Conservation (phyloP, 2,329 filamentous ascomycete genomes). For the Balansia obtecta region DNA sequence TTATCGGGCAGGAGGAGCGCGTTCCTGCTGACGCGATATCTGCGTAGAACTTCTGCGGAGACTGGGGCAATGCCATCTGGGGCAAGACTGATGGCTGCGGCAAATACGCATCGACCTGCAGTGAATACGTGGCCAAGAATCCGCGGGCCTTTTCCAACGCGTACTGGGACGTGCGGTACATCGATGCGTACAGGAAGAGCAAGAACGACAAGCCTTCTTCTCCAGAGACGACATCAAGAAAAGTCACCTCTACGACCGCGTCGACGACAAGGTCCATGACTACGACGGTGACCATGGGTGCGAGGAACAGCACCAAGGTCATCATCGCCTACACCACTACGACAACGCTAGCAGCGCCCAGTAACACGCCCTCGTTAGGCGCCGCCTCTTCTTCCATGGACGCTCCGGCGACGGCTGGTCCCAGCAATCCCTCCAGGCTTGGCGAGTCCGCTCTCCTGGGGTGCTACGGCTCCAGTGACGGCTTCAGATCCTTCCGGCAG, state of each 20-base stretch:
- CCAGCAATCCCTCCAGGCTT: slow-evolving; percentile 20
- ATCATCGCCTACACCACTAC: background rate
- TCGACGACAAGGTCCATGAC: slow-evolving; percentile 10
- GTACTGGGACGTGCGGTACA: slow-evolving; percentile 43
- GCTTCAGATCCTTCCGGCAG: slow-evolving; percentile 23
- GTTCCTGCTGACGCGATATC: background rate
- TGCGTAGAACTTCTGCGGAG: slow-evolving; percentile 58
- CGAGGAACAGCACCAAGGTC: slow-evolving; percentile 6
- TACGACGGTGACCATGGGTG: slow-evolving; percentile 15
- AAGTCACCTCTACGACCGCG: background rate
- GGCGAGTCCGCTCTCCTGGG: slow-evolving; percentile 23
- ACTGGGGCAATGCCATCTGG: slow-evolving; percentile 49
- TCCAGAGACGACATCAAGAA: background rate
- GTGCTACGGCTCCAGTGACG: slow-evolving; percentile 28
- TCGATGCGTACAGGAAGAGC: slow-evolving; percentile 30
- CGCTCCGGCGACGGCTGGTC: slow-evolving; percentile 5
- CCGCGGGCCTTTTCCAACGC: slow-evolving; percentile 29
- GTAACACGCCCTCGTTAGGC: background rate
- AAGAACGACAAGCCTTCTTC: background rate
- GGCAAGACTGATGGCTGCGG: slow-evolving; percentile 24
- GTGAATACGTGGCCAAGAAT: slow-evolving; percentile 32
- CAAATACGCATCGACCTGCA: slow-evolving; percentile 29
- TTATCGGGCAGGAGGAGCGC: background rate
- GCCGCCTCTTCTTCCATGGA: slow-evolving; percentile 4
- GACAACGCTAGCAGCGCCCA: background rate